These are phyloP conservation scores for Cyclotella baltica DNA, from an alignment of 108 stramenopile genomes.

Conservation along the genomic window DNA sequence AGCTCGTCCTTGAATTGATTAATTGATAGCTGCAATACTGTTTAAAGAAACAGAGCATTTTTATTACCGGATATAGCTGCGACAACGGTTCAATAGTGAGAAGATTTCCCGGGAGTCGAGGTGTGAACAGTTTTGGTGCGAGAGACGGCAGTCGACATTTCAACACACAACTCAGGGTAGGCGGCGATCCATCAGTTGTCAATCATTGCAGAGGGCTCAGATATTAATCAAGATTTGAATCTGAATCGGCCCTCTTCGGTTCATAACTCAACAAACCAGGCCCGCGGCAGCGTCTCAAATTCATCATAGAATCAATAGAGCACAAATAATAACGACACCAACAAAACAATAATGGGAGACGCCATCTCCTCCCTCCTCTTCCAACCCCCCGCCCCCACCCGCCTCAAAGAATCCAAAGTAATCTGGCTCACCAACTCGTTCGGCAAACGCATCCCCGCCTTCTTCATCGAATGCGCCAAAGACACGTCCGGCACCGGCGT, in stretches of 20 bases:
- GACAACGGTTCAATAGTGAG: not conserved
- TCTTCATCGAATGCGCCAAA: conserved; percentile 77
- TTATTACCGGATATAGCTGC: too few relatives aligned
- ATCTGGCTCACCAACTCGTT: conserved; percentile 85
- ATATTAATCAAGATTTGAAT: too few relatives aligned
- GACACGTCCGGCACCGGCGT: conserved; percentile 43
- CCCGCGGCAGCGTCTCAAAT: not conserved
- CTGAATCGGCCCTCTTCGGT: too few relatives aligned
- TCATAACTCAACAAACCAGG: not conserved
- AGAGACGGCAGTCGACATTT: not conserved
- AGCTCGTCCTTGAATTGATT: not conserved
- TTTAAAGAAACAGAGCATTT: too few relatives aligned
- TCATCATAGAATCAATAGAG: not conserved
- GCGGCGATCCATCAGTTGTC: not conserved
- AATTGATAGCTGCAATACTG: not conserved
- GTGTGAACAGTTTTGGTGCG: not conserved
- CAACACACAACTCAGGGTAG: not conserved
- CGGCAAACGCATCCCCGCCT: conserved; percentile 83
- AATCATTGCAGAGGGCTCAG: not conserved
- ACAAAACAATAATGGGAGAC: conserved; percentile 75
- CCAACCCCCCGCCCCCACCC: conserved; percentile 89
- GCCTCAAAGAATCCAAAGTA: conserved; percentile 91
- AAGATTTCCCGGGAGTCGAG: not conserved
- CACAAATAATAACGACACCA: not conserved
- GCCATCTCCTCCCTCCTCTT: conserved; percentile 87